A percentile compares a stretch with the other conserved stretches of the same genome.
Conservation (phyloP, 345 rosid genomes). For the Combretum micranthum region DNA sequence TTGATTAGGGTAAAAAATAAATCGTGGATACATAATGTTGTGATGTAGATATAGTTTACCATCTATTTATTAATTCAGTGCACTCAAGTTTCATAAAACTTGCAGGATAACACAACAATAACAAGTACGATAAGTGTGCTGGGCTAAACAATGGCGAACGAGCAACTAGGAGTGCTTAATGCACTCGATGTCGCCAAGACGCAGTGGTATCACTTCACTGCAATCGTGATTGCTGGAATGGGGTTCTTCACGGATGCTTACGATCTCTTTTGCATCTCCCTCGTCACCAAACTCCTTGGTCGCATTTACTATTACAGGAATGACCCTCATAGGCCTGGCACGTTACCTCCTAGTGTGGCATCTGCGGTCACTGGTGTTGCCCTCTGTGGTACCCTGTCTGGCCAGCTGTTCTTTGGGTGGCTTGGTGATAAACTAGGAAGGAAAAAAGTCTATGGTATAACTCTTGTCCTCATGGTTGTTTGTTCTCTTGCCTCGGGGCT, state of each 20-base stretch:
- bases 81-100: too few relatives aligned
- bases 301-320: conserved; percentile 51
- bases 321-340: conserved; percentile 43
- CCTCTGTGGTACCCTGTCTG: conserved; percentile 58
- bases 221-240: conserved; percentile 71
- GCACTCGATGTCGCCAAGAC: conserved; percentile 58
- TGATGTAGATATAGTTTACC: too few relatives aligned
- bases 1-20: too few relatives aligned
- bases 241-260: conserved; percentile 84
- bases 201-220: conserved; percentile 53
- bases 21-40: too few relatives aligned
- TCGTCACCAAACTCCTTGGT: conserved; percentile 65
- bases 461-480: conserved; percentile 55
- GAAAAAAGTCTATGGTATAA: conserved; percentile 57
- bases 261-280: conserved; percentile 71
- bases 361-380: conserved; percentile 77
- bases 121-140: too few relatives aligned
- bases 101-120: too few relatives aligned
- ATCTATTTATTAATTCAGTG: too few relatives aligned
- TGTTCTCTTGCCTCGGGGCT: conserved; percentile 58
- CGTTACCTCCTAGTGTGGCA: conserved; percentile 43
- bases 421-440: conserved; percentile 81
- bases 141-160: conserved; percentile 27
- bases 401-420: conserved; percentile 81
- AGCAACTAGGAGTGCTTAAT: conserved; percentile 35